Conservation (phyloP, 2,329 filamentous ascomycete genomes). For the Colletotrichum tropicale region DNA sequence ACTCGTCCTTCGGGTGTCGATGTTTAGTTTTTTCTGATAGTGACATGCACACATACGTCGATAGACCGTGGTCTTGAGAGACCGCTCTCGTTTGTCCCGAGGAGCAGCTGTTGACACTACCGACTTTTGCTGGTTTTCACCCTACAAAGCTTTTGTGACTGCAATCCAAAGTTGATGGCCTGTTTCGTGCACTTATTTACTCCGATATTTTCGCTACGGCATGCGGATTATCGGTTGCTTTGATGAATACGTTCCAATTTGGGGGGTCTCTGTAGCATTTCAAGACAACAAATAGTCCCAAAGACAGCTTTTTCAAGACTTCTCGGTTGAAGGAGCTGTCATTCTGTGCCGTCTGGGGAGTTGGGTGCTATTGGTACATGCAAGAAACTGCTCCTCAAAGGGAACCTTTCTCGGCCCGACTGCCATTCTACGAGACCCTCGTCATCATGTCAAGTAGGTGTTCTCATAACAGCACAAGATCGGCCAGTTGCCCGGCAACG, state of each 20-base stretch:
- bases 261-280: fast-evolving
- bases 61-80: background rate
- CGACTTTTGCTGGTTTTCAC: background rate
- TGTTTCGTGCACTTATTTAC: background rate
- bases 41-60: background rate
- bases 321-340: background rate
- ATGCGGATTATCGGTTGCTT: fast-evolving
- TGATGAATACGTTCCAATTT: background rate
- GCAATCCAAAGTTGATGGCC: background rate
- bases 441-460: background rate
- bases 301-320: background rate
- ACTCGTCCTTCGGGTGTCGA: background rate
- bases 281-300: fast-evolving
- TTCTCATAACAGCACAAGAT: background rate
- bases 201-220: background rate
- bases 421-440: background rate
- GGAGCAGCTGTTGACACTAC: too few relatives aligned
- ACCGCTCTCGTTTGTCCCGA: background rate
- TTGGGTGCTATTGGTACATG: fast-evolving
- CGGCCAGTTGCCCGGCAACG: background rate
- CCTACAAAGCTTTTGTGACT: fast-evolving
- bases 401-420: background rate
- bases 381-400: background rate
- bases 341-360: background rate
- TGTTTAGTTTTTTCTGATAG: background rate